These are phyloP conservation scores for Hordeum marinum DNA, from an alignment of 176 grass and related monocot genomes.

Conservation along the genomic window DNA sequence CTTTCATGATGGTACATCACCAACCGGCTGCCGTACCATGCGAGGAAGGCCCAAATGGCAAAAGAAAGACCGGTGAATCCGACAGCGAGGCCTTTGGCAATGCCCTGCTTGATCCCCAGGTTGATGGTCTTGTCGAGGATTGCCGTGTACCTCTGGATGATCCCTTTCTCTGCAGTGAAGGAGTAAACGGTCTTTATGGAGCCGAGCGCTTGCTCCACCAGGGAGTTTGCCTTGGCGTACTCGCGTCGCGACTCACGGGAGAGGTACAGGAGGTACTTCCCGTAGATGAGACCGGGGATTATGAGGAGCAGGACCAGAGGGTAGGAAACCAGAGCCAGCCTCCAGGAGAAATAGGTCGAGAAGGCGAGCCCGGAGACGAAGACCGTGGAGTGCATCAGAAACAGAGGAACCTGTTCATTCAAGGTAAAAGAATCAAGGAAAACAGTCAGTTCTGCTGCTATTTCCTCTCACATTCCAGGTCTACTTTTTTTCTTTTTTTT, in stretches of 20 bases:
- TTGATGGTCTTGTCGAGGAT: slow-evolving; percentile 75
- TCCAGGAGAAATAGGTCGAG: slow-evolving; percentile 92
- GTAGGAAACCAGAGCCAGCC: slow-evolving; percentile 84
- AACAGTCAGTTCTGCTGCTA: neutral
- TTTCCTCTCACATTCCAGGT: neutral
- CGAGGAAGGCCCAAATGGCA: slow-evolving; percentile 91
- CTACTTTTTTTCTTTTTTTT: too few relatives aligned
- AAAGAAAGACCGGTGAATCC: slow-evolving; percentile 83
- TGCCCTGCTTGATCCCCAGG: slow-evolving; percentile 92
- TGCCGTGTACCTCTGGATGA: slow-evolving; percentile 58
- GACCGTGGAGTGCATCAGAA: slow-evolving; percentile 86
- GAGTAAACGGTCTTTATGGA: slow-evolving; percentile 94
- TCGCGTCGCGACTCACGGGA: slow-evolving; percentile 47
- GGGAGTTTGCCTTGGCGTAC: slow-evolving; percentile 69
- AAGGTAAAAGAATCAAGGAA: neutral
- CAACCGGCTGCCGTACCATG: slow-evolving; percentile 85
- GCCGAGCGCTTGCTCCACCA: slow-evolving; percentile 75
- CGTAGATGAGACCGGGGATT: slow-evolving; percentile 91
- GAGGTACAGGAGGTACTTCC: slow-evolving; percentile 89
- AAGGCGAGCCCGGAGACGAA: slow-evolving; percentile 86
- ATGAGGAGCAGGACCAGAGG: slow-evolving; percentile 81
- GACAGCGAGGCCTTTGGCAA: slow-evolving; percentile 82
- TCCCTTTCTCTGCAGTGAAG: slow-evolving; percentile 85
- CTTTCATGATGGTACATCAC: slow-evolving; percentile 81
- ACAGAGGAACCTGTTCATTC: slow-evolving; percentile 75